These are phyloP conservation scores for Brasilioporus rufonigricans DNA, from an alignment of 768 basidiomycete species.

Conservation along the genomic window DNA sequence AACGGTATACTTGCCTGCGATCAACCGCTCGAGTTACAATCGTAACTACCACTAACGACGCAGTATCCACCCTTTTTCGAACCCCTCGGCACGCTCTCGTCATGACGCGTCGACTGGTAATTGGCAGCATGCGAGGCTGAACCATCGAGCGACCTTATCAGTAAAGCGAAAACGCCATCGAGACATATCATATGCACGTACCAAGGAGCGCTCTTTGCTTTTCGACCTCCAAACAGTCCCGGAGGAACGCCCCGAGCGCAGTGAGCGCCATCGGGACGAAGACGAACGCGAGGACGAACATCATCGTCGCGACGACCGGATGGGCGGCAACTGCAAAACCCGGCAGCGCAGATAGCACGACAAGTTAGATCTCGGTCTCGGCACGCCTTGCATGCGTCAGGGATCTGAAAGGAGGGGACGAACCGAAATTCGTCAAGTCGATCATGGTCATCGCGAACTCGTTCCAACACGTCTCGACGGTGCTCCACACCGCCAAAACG, in stretches of 20 bases:
- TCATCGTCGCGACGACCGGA: slow-evolving; percentile 8
- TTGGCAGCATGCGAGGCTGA: slow-evolving; percentile 13
- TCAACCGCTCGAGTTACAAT: too few relatives aligned
- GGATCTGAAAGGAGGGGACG: background rate
- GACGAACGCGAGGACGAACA: slow-evolving; percentile 14
- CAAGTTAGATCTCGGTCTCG: too few relatives aligned
- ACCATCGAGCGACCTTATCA: background rate
- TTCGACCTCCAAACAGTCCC: background rate
- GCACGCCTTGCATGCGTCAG: too few relatives aligned
- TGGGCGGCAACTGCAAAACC: slow-evolving; percentile 2
- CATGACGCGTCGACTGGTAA: slow-evolving; percentile 21
- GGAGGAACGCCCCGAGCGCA: background rate
- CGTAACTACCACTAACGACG: background rate
- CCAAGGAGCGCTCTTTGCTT: background rate
- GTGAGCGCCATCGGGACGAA: slow-evolving; percentile 1
- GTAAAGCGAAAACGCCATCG: background rate
- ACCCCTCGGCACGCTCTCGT: slow-evolving; percentile 14
- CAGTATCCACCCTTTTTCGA: background rate
- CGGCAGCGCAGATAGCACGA: too few relatives aligned
- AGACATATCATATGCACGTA: background rate
- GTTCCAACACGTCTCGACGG: slow-evolving; percentile 16
- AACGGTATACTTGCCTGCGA: too few relatives aligned
- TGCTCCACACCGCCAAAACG: background rate
- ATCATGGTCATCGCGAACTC: slow-evolving; percentile 11
- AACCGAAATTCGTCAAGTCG: slow-evolving; percentile 12